Evolutionary conservation across 176 grass and related monocot species (phyloP).

Genomic region (Aechmea fasciata): DNA sequence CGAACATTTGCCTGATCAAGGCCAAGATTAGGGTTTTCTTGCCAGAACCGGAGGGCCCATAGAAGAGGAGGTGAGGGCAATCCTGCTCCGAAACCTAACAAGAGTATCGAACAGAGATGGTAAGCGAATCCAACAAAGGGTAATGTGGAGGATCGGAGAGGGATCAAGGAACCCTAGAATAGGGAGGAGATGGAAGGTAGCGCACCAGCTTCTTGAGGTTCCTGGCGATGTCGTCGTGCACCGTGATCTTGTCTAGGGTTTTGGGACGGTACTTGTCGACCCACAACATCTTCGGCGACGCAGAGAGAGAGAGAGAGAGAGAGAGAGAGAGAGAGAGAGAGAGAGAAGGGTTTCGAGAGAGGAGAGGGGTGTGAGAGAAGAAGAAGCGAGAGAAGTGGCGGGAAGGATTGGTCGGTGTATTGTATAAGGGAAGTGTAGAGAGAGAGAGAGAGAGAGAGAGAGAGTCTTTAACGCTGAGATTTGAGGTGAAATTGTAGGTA

Average conservation of each 20-base stretch:
- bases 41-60: constrained; percentile 79
- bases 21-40: constrained; percentile 99
- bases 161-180: constrained; percentile 24
- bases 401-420: neutral
- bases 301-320: neutral
- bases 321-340: neutral
- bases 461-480: no score
- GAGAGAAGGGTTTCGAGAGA: neutral
- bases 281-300: constrained; percentile 66
- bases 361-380: neutral
- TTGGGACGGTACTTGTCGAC: constrained; percentile 97
- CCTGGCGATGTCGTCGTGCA: constrained; percentile 72
- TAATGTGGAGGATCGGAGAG: neutral
- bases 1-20: constrained; percentile 90
- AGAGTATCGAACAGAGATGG: neutral
- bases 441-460: neutral
- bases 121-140: neutral
- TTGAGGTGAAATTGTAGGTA: no score
- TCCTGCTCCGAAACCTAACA: constrained; percentile 85
- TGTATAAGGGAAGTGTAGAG: neutral
- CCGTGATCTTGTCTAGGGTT: constrained; percentile 76
- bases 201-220: constrained; percentile 84
- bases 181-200: neutral
- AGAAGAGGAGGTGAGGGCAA: constrained; percentile 94
- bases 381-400: neutral